Conservation (phyloP, 1,284 basidiomycete species). For the Phellopilus nigrolimitatus region DNA sequence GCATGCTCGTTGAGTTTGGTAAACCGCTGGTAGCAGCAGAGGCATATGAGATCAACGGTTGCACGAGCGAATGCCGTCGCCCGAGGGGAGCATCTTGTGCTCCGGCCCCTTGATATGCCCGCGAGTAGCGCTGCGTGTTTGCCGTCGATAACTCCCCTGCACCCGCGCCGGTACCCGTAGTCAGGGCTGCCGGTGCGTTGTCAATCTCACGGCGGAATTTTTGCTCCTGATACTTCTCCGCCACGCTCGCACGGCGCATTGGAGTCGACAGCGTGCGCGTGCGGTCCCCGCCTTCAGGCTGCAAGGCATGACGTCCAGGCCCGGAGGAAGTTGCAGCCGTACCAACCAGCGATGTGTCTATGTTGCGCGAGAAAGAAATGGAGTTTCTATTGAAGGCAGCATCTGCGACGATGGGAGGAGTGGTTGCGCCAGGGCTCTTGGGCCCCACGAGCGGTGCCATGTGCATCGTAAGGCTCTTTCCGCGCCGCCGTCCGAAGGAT, state of each 20-base stretch:
- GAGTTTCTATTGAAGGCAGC: background rate
- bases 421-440: conserved; percentile 7
- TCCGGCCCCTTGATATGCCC: background rate
- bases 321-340: conserved; percentile 20
- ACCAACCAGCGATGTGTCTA: conserved; percentile 12
- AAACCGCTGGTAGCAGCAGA: background rate
- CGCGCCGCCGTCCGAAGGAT: conserved; percentile 34
- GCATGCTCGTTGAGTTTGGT: background rate
- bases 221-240: conserved; percentile 34
- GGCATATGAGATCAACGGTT: background rate
- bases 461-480: conserved; percentile 33
- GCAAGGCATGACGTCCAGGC: conserved; percentile 23
- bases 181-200: background rate
- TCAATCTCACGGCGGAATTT: conserved; percentile 26
- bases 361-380: background rate
- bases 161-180: background rate
- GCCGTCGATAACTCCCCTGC: no score
- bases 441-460: conserved; percentile 1
- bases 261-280: conserved; percentile 8
- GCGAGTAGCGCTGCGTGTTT: conserved; percentile 8
- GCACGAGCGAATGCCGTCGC: conserved; percentile 11
- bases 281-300: conserved; percentile 22
- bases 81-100: no score
- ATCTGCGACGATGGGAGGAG: conserved; percentile 10
- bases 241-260: conserved; percentile 29